These are phyloP conservation scores for Zygotorulaspora chibaensis DNA, from an alignment of 805 yeast genomes.

Conservation along the genomic window DNA sequence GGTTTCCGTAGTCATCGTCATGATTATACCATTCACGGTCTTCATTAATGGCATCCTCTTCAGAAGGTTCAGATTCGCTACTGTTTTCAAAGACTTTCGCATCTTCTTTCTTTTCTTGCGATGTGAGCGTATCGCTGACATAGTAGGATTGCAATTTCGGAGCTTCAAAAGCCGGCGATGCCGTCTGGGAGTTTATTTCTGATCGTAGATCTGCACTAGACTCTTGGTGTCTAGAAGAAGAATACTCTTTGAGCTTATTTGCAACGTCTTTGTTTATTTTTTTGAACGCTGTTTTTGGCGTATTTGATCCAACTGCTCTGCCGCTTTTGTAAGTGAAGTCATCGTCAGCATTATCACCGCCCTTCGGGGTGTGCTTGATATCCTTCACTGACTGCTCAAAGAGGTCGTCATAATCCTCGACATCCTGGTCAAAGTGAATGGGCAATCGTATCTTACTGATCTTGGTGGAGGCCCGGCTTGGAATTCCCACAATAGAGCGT, in stretches of 20 bases:
- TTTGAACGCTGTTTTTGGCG: conserved; percentile 14
- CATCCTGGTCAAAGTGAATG: conserved; percentile 3
- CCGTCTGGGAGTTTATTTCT: not conserved
- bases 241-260: conserved; percentile 17
- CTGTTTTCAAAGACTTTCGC: not conserved
- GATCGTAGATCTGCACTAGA: not conserved
- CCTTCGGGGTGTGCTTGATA: not conserved
- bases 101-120: not conserved
- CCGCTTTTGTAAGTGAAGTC: not conserved
- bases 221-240: not conserved
- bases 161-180: not conserved
- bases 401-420: not conserved
- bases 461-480: not conserved
- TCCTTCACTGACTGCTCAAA: not conserved
- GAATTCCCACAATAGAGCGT: not conserved
- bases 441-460: not conserved
- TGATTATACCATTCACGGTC: conserved; percentile 34
- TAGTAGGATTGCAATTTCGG: conserved; percentile 2
- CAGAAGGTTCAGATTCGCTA: conserved; percentile 2
- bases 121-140: not conserved
- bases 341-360: conserved; percentile 6
- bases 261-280: conserved; percentile 24
- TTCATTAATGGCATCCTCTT: conserved; percentile 12
- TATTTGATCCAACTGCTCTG: not conserved
- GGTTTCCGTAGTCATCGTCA: conserved; percentile 31